Conservation (phyloP, 345 rosid species). For the Zanthoxylum bungeanum region DNA sequence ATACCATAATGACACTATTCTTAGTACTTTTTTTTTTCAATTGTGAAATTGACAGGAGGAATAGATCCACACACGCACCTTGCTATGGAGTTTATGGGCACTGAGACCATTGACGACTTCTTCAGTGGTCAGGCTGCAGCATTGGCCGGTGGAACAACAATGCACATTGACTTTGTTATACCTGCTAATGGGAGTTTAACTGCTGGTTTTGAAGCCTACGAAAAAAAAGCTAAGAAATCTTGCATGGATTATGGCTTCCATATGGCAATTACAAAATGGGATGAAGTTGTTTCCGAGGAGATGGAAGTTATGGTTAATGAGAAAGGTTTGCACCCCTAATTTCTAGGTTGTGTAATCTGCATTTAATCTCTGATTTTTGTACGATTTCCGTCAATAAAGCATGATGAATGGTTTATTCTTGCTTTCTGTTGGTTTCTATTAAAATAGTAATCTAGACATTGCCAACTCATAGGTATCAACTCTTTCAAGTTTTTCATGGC, state of each 20-base stretch:
- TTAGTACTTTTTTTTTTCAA: neutral
- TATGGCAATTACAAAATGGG: constrained; percentile 94
- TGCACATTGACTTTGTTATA: constrained; percentile 92
- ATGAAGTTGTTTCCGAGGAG: constrained; percentile 71
- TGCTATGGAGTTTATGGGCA: constrained; percentile 73
- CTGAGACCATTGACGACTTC: constrained; percentile 79
- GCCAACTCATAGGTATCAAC: constrained; percentile 65
- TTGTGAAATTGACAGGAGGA: constrained; percentile 55
- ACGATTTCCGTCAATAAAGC: neutral
- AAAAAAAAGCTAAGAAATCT: constrained; percentile 61
- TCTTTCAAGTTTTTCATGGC: constrained; percentile 98
- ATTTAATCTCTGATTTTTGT: constrained; percentile 4
- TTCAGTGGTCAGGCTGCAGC: constrained; percentile 99
- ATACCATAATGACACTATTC: neutral
- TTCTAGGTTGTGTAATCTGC: neutral
- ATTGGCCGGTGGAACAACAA: constrained; percentile 96
- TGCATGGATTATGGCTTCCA: constrained; percentile 99
- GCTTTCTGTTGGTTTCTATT: neutral
- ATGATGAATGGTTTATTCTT: neutral
- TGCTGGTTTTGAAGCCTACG: constrained; percentile 73
- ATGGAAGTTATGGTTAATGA: constrained; percentile 90
- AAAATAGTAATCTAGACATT: neutral
- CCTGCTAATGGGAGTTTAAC: constrained; percentile 75
- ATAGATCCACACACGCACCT: constrained; percentile 97
- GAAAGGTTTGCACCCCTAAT: constrained; percentile 48